Conservation (phyloP, 2,329 filamentous ascomycete species). For the Cytospora schulzeri region DNA sequence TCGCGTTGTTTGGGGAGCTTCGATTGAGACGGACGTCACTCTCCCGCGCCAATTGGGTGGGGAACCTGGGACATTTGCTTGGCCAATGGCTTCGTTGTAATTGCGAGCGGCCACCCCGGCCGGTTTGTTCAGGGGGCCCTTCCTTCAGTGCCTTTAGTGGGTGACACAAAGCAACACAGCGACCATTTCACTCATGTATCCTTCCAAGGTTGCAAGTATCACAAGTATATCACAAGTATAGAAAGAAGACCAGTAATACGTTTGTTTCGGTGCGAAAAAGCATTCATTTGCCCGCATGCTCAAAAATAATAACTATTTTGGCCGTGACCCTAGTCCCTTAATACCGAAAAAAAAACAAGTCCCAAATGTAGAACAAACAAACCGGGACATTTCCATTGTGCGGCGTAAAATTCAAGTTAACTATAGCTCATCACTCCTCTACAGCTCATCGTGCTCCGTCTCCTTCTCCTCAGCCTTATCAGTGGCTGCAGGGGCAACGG, state of each 20-base stretch:
- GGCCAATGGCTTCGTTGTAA: conserved; percentile 18
- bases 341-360: conserved; percentile 24
- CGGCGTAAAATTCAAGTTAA: conserved; percentile 7
- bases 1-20: conserved; percentile 12
- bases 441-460: conserved; percentile 74
- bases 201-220: too few relatives aligned
- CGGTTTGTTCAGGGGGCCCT: background rate
- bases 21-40: conserved; percentile 17
- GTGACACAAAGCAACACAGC: background rate
- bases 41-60: conserved; percentile 10
- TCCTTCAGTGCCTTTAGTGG: background rate
- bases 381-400: conserved; percentile 11
- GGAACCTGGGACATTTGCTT: background rate
- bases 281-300: conserved; percentile 24
- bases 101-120: background rate
- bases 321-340: conserved; percentile 22
- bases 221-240: too few relatives aligned
- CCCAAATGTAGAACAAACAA: conserved; percentile 19
- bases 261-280: conserved; percentile 4
- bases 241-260: too few relatives aligned
- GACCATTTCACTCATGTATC: background rate
- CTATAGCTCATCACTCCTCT: conserved; percentile 43
- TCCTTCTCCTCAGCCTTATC: conserved; percentile 53
- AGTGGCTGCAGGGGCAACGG: conserved; percentile 53
- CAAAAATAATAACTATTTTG: conserved; percentile 24